phyloP scores from a whole-genome alignment of 352 stramenopile species.

The Thalassiosira delicatula region DNA sequence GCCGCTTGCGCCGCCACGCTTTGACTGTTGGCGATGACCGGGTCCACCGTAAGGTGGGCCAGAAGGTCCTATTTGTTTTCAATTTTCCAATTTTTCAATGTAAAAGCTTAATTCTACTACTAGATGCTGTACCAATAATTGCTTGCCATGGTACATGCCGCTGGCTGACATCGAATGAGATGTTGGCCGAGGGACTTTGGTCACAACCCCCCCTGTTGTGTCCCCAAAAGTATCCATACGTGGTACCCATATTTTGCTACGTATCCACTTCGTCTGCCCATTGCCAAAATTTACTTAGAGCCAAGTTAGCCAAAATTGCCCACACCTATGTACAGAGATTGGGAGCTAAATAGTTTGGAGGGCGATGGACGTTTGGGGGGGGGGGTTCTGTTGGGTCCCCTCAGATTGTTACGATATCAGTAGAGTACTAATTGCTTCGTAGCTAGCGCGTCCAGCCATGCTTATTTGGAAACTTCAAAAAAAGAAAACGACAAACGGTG shows the following conservation, averaged over 20 bases:
- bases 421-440: too few species aligned
- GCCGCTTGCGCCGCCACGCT: not conserved
- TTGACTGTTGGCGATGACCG: not conserved
- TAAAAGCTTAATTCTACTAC: conserved; percentile 2
- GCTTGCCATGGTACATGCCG: conserved; percentile 11
- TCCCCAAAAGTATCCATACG: not conserved
- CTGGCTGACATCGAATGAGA: conserved; percentile 12
- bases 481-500: too few species aligned
- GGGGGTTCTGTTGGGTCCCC: too few species aligned
- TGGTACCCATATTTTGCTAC: not conserved
- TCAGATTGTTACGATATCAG: too few species aligned
- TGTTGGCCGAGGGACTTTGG: not conserved
- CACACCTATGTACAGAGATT: too few species aligned
- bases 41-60: not conserved
- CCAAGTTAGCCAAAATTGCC: too few species aligned
- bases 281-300: conserved; percentile 14
- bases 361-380: too few species aligned
- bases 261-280: not conserved
- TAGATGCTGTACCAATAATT: conserved; percentile 9
- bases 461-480: too few species aligned
- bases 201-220: not conserved
- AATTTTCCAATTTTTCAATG: not conserved
- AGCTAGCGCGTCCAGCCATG: too few species aligned
- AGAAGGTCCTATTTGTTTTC: not conserved
- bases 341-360: too few species aligned